Percentiles rank a stretch among this genome's conserved stretches.
These are phyloP conservation scores for Cucumis cinereus DNA, from an alignment of 306 rosid genomes.

Conservation along the genomic window DNA sequence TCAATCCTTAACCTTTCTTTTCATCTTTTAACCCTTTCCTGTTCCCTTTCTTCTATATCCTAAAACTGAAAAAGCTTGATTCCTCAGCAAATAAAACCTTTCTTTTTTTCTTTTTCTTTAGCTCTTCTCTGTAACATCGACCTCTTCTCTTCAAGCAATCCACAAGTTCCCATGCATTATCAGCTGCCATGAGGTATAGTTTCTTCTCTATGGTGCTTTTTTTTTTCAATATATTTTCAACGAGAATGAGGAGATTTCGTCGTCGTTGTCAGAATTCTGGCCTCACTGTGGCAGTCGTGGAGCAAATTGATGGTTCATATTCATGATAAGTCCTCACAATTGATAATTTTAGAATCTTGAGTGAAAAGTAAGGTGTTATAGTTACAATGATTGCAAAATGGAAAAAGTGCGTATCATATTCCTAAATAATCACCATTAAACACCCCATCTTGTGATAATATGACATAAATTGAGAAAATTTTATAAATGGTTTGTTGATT, in stretches of 20 bases:
- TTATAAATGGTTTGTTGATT: no score
- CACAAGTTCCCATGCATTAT: background rate
- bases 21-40: background rate
- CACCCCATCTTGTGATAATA: no score
- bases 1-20: background rate
- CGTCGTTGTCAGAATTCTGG: conserved; percentile 5
- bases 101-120: conserved; percentile 8
- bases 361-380: no score
- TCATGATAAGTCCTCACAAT: conserved; percentile 27
- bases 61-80: background rate
- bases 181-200: background rate
- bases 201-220: background rate
- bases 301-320: conserved; percentile 50
- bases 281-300: conserved; percentile 84
- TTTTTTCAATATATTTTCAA: background rate
- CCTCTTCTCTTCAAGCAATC: conserved; percentile 32
- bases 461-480: no score
- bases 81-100: conserved; percentile 11
- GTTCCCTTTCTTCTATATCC: background rate
- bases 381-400: no score
- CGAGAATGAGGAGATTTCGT: background rate
- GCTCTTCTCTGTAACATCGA: conserved; percentile 25
- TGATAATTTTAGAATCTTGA: background rate
- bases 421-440: no score
- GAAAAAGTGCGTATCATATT: no score